phyloP scores from a whole-genome alignment of 345 rosid genomes.

The Pelargonium nanum region DNA sequence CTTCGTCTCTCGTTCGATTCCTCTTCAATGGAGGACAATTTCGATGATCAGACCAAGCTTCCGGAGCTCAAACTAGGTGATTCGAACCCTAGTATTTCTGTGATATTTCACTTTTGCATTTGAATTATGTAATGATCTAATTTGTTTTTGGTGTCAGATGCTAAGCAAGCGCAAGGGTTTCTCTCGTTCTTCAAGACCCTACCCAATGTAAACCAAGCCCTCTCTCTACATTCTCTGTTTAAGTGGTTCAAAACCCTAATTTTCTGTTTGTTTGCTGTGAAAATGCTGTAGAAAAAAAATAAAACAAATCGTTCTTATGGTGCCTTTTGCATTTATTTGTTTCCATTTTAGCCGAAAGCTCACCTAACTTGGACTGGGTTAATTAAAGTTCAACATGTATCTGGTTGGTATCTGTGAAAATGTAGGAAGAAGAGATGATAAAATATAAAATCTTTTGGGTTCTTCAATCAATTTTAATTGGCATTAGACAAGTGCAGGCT shows the following conservation, averaged over 20 bases:
- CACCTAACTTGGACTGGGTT: too few relatives aligned
- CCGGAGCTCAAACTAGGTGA: slow-evolving; percentile 90
- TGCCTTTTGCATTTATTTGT: too few relatives aligned
- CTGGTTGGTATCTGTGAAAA: too few relatives aligned
- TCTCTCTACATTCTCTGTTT: background rate
- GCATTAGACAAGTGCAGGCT: background rate
- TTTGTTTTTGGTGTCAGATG: slow-evolving; percentile 31
- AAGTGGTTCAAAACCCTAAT: background rate
- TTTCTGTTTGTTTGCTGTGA: background rate
- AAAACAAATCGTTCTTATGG: too few relatives aligned
- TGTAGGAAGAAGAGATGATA: too few relatives aligned
- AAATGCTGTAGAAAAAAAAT: too few relatives aligned
- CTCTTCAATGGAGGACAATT: slow-evolving; percentile 34
- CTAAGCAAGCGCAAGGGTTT: slow-evolving; percentile 95
- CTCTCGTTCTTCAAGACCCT: slow-evolving; percentile 89
- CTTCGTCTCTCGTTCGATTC: background rate
- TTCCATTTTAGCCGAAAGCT: too few relatives aligned
- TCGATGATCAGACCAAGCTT: slow-evolving; percentile 59
- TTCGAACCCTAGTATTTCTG: slow-evolving; percentile 6
- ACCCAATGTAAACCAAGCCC: slow-evolving; percentile 41
- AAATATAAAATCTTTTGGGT: too few relatives aligned
- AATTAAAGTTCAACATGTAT: too few relatives aligned
- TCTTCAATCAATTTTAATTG: too few relatives aligned
- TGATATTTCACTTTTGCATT: background rate
- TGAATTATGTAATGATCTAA: slow-evolving; percentile 4